Percentiles rank a stretch among this genome's conserved stretches.
phyloP scores from a whole-genome alignment of 352 stramenopile species.

The Stramenopiles sp. region DNA sequence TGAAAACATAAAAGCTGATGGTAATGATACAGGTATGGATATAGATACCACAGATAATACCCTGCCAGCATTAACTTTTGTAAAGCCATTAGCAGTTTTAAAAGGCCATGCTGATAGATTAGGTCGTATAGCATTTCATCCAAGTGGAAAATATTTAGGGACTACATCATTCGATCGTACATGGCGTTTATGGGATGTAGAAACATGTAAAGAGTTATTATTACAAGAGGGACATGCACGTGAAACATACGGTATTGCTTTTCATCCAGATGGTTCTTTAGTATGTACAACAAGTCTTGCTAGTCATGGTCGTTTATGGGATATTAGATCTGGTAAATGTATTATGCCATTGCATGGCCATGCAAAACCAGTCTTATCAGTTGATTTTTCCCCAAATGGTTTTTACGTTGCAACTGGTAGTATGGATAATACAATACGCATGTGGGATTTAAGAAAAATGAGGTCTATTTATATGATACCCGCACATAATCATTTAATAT shows the following conservation, averaged over 20 bases:
- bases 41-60: too few species aligned
- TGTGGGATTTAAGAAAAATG: conserved; percentile 82
- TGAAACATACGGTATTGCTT: conserved; percentile 80
- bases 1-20: too few species aligned
- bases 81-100: conserved; percentile 36
- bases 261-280: conserved; percentile 80
- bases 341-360: conserved; percentile 69
- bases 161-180: conserved; percentile 90
- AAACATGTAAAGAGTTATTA: conserved; percentile 64
- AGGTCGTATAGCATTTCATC: conserved; percentile 76
- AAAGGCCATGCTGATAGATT: conserved; percentile 39
- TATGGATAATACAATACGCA: conserved; percentile 71
- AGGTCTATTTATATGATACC: conserved; percentile 72
- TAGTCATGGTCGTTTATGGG: conserved; percentile 78
- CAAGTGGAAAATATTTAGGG: conserved; percentile 61
- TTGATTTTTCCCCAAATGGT: conserved; percentile 76
- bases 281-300: conserved; percentile 76
- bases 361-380: conserved; percentile 74
- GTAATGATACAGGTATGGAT: too few species aligned
- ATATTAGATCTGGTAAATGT: conserved; percentile 78
- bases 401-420: conserved; percentile 73
- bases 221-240: conserved; percentile 87
- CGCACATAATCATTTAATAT: conserved; percentile 79
- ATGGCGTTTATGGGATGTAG: conserved; percentile 90
- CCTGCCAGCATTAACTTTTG: too few species aligned